phyloP scores from a whole-genome alignment of 2,329 filamentous ascomycete genomes.

The Emydomyces testavorans region DNA sequence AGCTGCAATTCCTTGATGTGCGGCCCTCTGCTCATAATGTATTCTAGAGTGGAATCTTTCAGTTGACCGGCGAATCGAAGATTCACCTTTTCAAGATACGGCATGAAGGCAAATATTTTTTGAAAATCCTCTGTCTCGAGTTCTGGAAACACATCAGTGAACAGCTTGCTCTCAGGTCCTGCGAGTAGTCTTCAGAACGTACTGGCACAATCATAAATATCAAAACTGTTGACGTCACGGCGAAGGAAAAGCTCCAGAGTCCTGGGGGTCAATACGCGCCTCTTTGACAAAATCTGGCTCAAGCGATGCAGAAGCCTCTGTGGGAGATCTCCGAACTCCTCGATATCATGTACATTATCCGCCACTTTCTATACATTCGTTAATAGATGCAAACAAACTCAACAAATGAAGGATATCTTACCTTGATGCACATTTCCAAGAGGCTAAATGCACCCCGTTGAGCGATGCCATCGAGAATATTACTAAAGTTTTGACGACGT shows the following conservation, averaged over 20 bases:
- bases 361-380: constrained; percentile 41
- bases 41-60: constrained; percentile 73
- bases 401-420: constrained; percentile 15
- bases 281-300: constrained; percentile 53
- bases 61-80: constrained; percentile 81
- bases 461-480: constrained; percentile 62
- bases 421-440: constrained; percentile 48
- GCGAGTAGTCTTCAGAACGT: constrained; percentile 20
- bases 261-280: constrained; percentile 43
- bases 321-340: constrained; percentile 54
- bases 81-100: constrained; percentile 58
- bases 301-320: constrained; percentile 45
- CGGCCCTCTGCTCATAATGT: constrained; percentile 60
- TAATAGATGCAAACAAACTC: background rate
- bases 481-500: constrained; percentile 69
- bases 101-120: constrained; percentile 65
- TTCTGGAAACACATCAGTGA: constrained; percentile 34
- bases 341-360: constrained; percentile 51
- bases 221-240: constrained; percentile 45
- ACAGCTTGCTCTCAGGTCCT: background rate
- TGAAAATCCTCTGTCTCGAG: constrained; percentile 66
- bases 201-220: constrained; percentile 51
- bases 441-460: constrained; percentile 35
- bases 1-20: constrained; percentile 63
- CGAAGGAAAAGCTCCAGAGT: constrained; percentile 39